Evolutionary conservation across 2,329 filamentous ascomycete genomes (phyloP).

Genomic region (Paraconiothyrium sp.): DNA sequence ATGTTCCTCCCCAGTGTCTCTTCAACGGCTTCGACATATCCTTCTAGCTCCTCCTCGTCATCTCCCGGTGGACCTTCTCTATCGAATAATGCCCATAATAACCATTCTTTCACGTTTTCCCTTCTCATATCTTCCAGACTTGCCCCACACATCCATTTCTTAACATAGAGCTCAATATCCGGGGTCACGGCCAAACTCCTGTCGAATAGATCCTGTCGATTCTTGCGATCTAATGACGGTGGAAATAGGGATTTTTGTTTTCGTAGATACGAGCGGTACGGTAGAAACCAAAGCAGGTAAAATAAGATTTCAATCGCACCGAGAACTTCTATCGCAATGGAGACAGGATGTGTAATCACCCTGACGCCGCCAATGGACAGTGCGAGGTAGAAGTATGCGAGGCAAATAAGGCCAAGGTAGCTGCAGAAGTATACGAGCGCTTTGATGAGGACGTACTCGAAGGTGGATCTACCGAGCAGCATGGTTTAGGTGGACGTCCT

Average conservation of each 20-base stretch:
- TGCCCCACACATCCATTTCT: conserved; percentile 70
- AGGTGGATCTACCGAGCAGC: conserved; percentile 38
- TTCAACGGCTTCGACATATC: conserved; percentile 62
- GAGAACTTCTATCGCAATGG: conserved; percentile 50
- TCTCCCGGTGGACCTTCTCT: conserved; percentile 49
- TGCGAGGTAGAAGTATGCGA: conserved; percentile 49
- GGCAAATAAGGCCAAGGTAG: conserved; percentile 56
- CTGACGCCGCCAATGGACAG: conserved; percentile 38
- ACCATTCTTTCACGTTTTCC: conserved; percentile 71
- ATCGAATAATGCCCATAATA: conserved; percentile 73
- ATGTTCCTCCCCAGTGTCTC: conserved; percentile 59
- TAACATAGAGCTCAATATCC: conserved; percentile 63
- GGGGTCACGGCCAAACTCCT: conserved; percentile 62
- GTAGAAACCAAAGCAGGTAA: conserved; percentile 61
- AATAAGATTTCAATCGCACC: conserved; percentile 59
- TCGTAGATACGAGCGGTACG: conserved; percentile 59
- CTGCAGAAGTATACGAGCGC: conserved; percentile 56
- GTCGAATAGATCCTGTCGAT: conserved; percentile 64
- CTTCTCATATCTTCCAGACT: conserved; percentile 63
- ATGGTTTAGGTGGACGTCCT: conserved; percentile 3
- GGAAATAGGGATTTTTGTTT: conserved; percentile 59
- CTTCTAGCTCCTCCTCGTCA: conserved; percentile 61
- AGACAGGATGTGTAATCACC: conserved; percentile 26
- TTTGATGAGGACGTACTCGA: conserved; percentile 53
- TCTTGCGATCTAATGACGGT: conserved; percentile 50